Base-by-base conservation (phyloP, 2,329 filamentous ascomycete genomes). In the Xenoacremonium recifei region DNA sequence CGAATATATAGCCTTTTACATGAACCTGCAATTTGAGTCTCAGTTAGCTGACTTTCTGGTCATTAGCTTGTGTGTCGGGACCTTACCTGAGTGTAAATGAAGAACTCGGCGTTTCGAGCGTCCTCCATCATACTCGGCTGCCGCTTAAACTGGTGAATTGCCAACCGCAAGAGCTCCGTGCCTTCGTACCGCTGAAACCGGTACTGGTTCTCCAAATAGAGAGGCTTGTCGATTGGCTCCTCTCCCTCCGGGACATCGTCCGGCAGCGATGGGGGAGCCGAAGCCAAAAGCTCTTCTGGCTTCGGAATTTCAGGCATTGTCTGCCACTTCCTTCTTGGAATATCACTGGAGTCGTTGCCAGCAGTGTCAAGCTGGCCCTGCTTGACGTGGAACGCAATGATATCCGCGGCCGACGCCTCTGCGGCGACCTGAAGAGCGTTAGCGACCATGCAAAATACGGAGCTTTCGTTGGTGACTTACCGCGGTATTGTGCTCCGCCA, bases 131-230 rank as follows among this genome's bases (percentile, higher is more conserved):
- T 80, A 0, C 57, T 47, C 0, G 83, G 81, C 6, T 74, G 56
- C 1, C 63, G 50, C 18, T 71, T 75, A 40, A 86, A 76, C 11
- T 72, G 64, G 0, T 69, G 65, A 1, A 95, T 75, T 0, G 87
- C 82, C 47, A 80, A 75, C 6, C 89, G 77, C 1, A 96, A 70
- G 1, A 83, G 76, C 11, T 85, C 77, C 3, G 87, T 70, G 0
- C 82, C 79, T 58, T 96, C 89, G 56, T 89, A 86, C 3, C 90
- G 77, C 6, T 89, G 72, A 2, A 96, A 75, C 3, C 80, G 71
- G 58, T 93, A 95, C 37, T 95, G 87, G 0, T 80, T 76, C 21
- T 79, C 70, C 0, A 96, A 69, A 44, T 95, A 96, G 0, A 74
- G 70, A 4, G 49, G 35, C 16, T 61, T 62, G 2, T 49, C 43